phyloP scores from a whole-genome alignment of 2,329 filamentous ascomycete species.

The Xenosphaeropsis pyriputrescens region DNA sequence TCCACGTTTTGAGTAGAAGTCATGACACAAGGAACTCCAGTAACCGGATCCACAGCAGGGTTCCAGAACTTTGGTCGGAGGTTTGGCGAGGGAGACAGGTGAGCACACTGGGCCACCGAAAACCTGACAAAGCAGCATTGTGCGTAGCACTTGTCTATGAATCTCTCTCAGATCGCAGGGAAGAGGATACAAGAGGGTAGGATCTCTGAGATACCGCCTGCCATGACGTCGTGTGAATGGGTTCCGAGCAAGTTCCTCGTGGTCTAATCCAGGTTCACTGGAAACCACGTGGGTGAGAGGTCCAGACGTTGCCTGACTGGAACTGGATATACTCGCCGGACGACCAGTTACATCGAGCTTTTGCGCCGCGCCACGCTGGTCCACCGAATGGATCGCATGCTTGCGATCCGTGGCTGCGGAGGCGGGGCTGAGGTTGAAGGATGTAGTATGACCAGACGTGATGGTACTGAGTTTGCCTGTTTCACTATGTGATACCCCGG shows the following conservation, averaged over 20 bases:
- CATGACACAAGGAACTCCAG: conserved; percentile 81
- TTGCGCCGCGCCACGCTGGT: conserved; percentile 8
- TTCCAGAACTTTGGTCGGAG: conserved; percentile 69
- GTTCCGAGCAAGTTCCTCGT: not conserved
- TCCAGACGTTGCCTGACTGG: conserved; percentile 12
- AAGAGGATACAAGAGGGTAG: conserved; percentile 61
- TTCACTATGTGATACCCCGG: conserved; percentile 2
- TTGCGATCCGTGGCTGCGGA: conserved; percentile 7
- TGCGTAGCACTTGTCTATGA: conserved; percentile 75
- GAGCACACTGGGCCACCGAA: conserved; percentile 71
- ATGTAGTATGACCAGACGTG: not conserved
- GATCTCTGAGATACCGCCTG: conserved; percentile 68
- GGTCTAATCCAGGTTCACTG: conserved; percentile 6
- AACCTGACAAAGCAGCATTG: conserved; percentile 65
- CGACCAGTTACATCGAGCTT: conserved; percentile 8
- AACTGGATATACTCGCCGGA: conserved; percentile 14
- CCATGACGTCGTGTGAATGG: conserved; percentile 64
- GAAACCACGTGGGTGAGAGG: conserved; percentile 13
- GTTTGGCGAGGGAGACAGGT: conserved; percentile 46
- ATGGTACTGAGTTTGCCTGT: too few species aligned
- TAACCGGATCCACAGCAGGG: conserved; percentile 78
- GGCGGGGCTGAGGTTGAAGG: not conserved
- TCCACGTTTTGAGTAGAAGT: conserved; percentile 57
- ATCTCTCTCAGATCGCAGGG: conserved; percentile 79
- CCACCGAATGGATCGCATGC: conserved; percentile 12